Evolutionary conservation across 2,329 filamentous ascomycete species (phyloP).

Genomic region (Fusarium annulatum): DNA sequence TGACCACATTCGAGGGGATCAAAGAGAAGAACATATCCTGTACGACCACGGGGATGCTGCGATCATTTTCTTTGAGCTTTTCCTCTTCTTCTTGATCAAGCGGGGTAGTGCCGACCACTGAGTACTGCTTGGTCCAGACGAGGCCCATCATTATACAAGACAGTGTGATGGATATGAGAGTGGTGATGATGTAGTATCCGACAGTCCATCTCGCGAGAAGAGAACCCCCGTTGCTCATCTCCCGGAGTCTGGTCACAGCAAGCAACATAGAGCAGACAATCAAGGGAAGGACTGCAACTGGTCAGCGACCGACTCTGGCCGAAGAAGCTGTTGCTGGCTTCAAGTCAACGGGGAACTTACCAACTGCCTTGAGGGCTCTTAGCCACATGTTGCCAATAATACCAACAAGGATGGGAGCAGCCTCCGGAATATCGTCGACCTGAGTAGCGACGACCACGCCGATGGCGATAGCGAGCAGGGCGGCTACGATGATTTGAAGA

Average conservation of each 20-base stretch:
- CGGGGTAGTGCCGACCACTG: conserved; percentile 40
- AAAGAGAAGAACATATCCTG: conserved; percentile 61
- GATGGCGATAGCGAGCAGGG: conserved; percentile 60
- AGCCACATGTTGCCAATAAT: conserved; percentile 64
- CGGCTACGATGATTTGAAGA: conserved; percentile 61
- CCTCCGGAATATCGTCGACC: conserved; percentile 56
- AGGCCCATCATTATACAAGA: conserved; percentile 59
- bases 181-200: conserved; percentile 62
- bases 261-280: conserved; percentile 65
- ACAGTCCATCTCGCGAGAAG: conserved; percentile 61
- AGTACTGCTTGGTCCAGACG: conserved; percentile 61
- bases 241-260: conserved; percentile 59
- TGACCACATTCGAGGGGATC: conserved; percentile 60
- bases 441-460: conserved; percentile 58
- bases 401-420: conserved; percentile 55
- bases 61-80: neutral
- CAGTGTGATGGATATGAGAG: conserved; percentile 60
- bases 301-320: neutral
- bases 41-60: conserved; percentile 53
- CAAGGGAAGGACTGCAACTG: conserved; percentile 58
- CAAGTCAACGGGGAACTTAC: conserved; percentile 45
- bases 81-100: conserved; percentile 6
- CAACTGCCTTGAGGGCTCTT: conserved; percentile 59
- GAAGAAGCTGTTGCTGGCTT: neutral
- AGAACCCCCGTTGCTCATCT: conserved; percentile 57